Percentiles rank a stretch among this genome's conserved stretches.
Evolutionary conservation across 768 basidiomycete species (phyloP).

Genomic region (Amanita muscaria): DNA sequence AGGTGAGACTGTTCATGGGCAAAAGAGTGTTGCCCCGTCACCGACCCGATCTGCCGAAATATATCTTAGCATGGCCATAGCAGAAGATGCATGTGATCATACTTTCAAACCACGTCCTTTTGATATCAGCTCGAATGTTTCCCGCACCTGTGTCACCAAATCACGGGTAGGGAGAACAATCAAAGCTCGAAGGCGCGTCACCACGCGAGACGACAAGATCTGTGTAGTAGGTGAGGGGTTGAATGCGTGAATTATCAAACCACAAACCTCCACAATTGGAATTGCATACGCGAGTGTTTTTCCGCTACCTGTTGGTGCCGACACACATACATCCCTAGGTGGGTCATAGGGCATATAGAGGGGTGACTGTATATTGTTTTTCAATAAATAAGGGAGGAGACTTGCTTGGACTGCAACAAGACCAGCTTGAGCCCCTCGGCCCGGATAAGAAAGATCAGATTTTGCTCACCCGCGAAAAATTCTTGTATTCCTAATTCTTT

Average conservation of each 20-base stretch:
- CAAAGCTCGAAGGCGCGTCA: constrained; percentile 81
- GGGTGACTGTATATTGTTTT: constrained; percentile 27
- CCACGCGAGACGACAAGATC: constrained; percentile 63
- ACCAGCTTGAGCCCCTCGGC: constrained; percentile 5
- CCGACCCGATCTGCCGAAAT: constrained; percentile 54
- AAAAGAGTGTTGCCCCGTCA: constrained; percentile 93
- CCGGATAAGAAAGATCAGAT: not conserved
- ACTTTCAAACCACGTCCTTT: constrained; percentile 88
- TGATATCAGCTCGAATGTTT: constrained; percentile 79
- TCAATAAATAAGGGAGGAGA: constrained; percentile 75
- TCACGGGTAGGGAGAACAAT: constrained; percentile 92
- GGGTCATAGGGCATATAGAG: constrained; percentile 61
- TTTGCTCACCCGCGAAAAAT: constrained; percentile 73
- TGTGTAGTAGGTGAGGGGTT: constrained; percentile 20
- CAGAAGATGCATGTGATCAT: constrained; percentile 8
- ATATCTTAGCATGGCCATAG: not conserved
- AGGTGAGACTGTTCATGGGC: constrained; percentile 82
- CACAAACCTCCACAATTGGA: constrained; percentile 77
- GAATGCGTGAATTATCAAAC: not conserved
- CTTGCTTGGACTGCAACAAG: constrained; percentile 69
- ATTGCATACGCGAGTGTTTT: constrained; percentile 96
- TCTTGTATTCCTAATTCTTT: constrained; percentile 74
- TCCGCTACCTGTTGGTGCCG: constrained; percentile 95
- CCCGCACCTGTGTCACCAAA: constrained; percentile 83
- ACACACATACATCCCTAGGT: constrained; percentile 81